Evolutionary conservation across 768 basidiomycete species (phyloP), one percentile per base, ranked within the genome.

Genomic region (Psilocybe subaeruginosa): DNA sequence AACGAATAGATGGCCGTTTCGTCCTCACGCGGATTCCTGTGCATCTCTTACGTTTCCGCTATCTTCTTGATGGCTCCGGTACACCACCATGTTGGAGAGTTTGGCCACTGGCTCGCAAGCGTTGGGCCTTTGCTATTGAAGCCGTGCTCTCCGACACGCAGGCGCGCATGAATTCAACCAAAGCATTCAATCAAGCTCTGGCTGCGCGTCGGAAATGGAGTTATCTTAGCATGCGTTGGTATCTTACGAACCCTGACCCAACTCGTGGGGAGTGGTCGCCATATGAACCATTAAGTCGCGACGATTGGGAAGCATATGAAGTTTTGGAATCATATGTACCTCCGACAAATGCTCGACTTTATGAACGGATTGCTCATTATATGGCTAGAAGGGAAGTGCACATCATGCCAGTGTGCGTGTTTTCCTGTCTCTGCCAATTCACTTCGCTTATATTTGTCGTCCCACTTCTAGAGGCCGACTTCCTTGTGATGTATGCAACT

Each of bases 91-190:
- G 59, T 17, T 60, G 59, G 59, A n/a, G 29, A 27, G 6, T 53
- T 8, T 58, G 56, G 56, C 56, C 56, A 5, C 29, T 50, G 14
- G 58, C 61, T 17, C 55, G 61, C n/a, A 59, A 56, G 14, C 59
- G 61, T 49, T 65, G 64, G 64, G 61, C 50, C 4, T 65, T 65
- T 33, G 64, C 61, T 29, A 62, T 54, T 19, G 59, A 62, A 49
- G 59, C 59, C 4, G 30, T 65, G 17, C 50, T 54, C 2, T 41
- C 30, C 39, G 43, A 62, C 14, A 58, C 53, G 14, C 61, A 48
- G 7, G 19, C 7, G 1, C 58, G 59, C 0, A 56, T 65, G 31
- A 27, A 49, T 4, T 62, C 60, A 4, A n/a, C 51, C 27, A 57
- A 57, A 30, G 39, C 48, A 4, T 35, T 63, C 27, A 41, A 37